Percentiles rank a stretch among this genome's conserved stretches.
phyloP scores from a whole-genome alignment of 2,329 filamentous ascomycete genomes.

The Stenocarpella maydis region DNA sequence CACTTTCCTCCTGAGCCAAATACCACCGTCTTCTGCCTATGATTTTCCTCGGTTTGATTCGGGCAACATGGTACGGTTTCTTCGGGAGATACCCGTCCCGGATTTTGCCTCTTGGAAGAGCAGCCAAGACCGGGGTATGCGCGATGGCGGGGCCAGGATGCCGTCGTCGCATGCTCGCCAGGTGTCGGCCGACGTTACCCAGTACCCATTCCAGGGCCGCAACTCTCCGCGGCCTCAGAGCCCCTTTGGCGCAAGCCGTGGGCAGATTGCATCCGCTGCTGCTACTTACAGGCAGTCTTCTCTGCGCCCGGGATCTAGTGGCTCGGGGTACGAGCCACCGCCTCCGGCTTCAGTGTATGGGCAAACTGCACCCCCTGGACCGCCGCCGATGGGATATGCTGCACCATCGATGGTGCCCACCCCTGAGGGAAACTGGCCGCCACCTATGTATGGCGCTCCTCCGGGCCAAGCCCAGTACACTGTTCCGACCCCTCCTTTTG shows the following conservation, averaged over 20 bases:
- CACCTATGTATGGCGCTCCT: conserved; percentile 29
- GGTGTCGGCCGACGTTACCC: conserved; percentile 37
- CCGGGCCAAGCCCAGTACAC: conserved; percentile 21
- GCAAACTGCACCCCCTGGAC: conserved; percentile 27
- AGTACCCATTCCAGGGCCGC: conserved; percentile 38
- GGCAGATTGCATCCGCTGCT: conserved; percentile 49
- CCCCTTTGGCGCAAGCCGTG: conserved; percentile 52
- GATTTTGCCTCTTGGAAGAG: conserved; percentile 65
- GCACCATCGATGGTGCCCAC: conserved; percentile 25
- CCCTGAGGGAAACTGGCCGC: conserved; percentile 32
- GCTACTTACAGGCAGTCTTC: conserved; percentile 61
- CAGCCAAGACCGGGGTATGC: conserved; percentile 42
- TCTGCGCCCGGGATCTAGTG: conserved; percentile 57
- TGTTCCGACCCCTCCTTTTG: conserved; percentile 29
- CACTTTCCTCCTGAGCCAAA: conserved; percentile 72
- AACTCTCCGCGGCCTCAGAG: conserved; percentile 52
- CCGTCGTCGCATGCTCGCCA: conserved; percentile 39
- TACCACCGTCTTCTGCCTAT: conserved; percentile 78
- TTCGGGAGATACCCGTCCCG: conserved; percentile 74
- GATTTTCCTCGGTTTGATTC: conserved; percentile 75
- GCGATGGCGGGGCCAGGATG: conserved; percentile 41
- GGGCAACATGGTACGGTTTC: conserved; percentile 74
- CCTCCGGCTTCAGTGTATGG: conserved; percentile 45
- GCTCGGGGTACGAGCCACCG: conserved; percentile 50
- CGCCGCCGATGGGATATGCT: conserved; percentile 28